Evolutionary conservation across 2,329 filamentous ascomycete species (phyloP), one percentile per base, ranked within the genome.

Genomic region (Xylariaceae sp.): DNA sequence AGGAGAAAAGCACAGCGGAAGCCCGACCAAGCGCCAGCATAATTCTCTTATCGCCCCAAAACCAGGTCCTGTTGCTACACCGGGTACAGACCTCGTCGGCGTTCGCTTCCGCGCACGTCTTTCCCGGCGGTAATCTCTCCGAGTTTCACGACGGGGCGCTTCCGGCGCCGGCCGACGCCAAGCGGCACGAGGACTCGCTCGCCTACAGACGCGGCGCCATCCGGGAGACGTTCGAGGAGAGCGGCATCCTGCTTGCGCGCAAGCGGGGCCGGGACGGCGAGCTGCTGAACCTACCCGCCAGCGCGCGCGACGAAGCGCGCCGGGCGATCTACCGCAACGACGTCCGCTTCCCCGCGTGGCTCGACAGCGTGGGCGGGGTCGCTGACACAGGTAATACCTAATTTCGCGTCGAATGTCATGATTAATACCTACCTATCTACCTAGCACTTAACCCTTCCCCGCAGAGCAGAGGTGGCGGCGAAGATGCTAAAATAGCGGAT

Each of bases 181-280:
- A 74, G 9, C 77, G 88, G 12, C 92, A 97, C 66, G 72, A 78
- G 10, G 93, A 97, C 70, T 86, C 86, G 0, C 75, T 79, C 0
- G 82, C 85, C 2, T 97, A 97, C 69, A 81, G 92, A n/a, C 74
- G 90, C 37, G 92, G 89, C 5, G 95, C 93, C 0, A 85, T 98
- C 20, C 81, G 95, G 6, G 95, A 98, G 77, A 91, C 91, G 0
- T 98, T 98, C 69, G 95, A 99, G 71, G 95, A 98, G 76, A 93
- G 90, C 62, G 95, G 95, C 0, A 91, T 97, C 51, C 75, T 98
- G 21, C 80, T 98, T 2, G 91, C 90, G 0, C 78, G 71, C 51
- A 49, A 66, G 19, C 55, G 47, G 2, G 68, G 73, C 10, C 78
- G 26, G 16, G 52, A 79, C 5, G 81, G 80, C 0, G 73, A 77